Conservation (phyloP, 768 basidiomycete genomes). For the Macrolepiota dolichaula region DNA sequence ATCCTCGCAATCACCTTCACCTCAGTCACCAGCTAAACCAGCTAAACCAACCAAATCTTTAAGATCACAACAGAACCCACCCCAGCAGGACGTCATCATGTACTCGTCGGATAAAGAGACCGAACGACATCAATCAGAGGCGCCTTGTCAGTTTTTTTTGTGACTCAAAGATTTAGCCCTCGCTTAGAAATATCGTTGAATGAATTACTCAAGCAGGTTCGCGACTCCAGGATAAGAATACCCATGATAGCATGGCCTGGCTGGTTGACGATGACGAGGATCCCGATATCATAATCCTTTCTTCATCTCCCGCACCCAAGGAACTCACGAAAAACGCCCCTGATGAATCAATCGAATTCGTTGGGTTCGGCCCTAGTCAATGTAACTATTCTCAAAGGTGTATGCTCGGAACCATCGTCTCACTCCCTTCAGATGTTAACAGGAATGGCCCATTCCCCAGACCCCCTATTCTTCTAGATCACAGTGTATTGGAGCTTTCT, state of each 20-base stretch:
- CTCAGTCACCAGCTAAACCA: background rate
- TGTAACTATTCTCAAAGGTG: background rate
- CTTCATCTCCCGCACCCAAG: slow-evolving; percentile 46
- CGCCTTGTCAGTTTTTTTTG: slow-evolving; percentile 1
- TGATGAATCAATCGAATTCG: slow-evolving; percentile 26
- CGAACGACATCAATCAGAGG: background rate
- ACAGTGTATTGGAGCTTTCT: background rate
- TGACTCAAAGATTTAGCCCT: background rate
- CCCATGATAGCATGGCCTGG: slow-evolving; percentile 55
- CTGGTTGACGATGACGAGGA: slow-evolving; percentile 65
- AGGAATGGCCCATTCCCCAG: background rate
- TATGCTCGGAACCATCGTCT: background rate
- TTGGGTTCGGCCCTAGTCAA: slow-evolving; percentile 10
- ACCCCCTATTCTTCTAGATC: background rate
- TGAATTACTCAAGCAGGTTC: slow-evolving; percentile 6
- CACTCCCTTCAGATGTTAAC: background rate
- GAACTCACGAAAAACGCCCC: slow-evolving; percentile 7
- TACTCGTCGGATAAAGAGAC: background rate
- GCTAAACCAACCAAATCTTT: background rate
- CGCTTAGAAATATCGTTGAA: background rate
- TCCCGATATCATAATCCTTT: slow-evolving; percentile 48
- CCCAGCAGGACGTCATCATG: background rate
- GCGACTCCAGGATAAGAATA: background rate
- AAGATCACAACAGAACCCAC: background rate
- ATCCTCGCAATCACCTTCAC: background rate